These are phyloP conservation scores for Neoscytalidium dimidiatum DNA, from an alignment of 2,329 filamentous ascomycete genomes.

Conservation along the genomic window DNA sequence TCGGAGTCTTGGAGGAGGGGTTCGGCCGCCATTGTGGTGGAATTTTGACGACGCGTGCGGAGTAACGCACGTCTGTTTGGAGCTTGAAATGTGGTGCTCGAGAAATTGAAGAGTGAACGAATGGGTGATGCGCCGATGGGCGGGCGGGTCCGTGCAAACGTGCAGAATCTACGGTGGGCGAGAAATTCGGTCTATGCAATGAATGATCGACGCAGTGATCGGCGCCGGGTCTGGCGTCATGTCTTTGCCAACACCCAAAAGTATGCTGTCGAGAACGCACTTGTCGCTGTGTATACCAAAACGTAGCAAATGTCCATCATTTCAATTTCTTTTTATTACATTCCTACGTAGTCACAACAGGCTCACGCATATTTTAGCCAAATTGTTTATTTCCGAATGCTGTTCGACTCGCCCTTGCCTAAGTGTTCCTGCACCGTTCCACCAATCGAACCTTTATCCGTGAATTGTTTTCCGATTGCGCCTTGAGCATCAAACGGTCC, in stretches of 20 bases:
- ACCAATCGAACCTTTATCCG: slow-evolving; percentile 36
- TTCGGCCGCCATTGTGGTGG: not conserved
- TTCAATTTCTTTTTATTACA: not conserved
- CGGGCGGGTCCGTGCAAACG: not conserved
- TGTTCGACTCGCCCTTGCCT: slow-evolving; percentile 9
- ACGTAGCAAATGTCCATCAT: no score
- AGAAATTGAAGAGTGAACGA: not conserved
- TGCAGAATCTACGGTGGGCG: not conserved
- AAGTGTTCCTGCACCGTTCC: slow-evolving; percentile 34
- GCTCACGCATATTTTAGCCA: no score
- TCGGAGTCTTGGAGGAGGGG: slow-evolving; percentile 27
- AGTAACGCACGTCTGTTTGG: not conserved
- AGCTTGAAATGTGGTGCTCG: not conserved
- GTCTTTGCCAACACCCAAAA: not conserved
- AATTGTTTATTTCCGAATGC: not conserved
- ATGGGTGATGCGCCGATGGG: not conserved
- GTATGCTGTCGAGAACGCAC: no score
- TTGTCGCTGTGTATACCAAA: no score
- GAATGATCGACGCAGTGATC: not conserved
- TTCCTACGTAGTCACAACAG: no score
- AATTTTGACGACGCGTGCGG: not conserved
- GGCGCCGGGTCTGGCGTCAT: not conserved
- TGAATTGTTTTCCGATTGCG: slow-evolving; percentile 42
- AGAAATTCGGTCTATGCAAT: not conserved
- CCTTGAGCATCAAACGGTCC: slow-evolving; percentile 39